Conservation (phyloP, 257 asterid genomes). For the Solanum habrochaites region DNA sequence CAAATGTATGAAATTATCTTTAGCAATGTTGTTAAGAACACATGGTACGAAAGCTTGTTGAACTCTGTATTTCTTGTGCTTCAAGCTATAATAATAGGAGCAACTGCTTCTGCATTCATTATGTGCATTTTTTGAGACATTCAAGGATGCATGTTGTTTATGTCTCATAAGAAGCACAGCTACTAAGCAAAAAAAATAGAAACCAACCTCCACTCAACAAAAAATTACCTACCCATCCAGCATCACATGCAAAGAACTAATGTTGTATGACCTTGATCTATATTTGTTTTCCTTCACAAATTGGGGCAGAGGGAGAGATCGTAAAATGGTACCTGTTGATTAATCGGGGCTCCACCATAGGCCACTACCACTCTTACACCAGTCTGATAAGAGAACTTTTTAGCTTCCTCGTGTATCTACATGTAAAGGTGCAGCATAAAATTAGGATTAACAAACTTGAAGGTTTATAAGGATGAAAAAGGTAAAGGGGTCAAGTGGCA, state of each 20-base stretch:
- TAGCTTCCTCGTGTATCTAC: conserved; percentile 86
- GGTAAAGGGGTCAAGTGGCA: not conserved
- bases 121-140: not conserved
- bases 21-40: not conserved
- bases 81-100: not conserved
- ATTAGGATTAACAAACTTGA: not conserved
- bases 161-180: not conserved
- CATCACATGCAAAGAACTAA: not conserved
- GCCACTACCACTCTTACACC: conserved; percentile 74
- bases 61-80: not conserved
- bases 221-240: not conserved
- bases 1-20: not conserved
- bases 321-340: conserved; percentile 46
- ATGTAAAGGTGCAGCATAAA: not conserved
- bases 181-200: not conserved
- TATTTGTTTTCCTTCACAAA: not conserved
- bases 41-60: not conserved
- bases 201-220: not conserved
- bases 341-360: conserved; percentile 81
- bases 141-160: not conserved
- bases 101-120: not conserved
- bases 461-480: not conserved
- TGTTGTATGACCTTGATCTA: not conserved
- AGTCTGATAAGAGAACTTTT: conserved; percentile 60
- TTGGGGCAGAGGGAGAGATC: not conserved